Conservation (phyloP, 805 yeast species). For the Metschnikowia lachancei region DNA sequence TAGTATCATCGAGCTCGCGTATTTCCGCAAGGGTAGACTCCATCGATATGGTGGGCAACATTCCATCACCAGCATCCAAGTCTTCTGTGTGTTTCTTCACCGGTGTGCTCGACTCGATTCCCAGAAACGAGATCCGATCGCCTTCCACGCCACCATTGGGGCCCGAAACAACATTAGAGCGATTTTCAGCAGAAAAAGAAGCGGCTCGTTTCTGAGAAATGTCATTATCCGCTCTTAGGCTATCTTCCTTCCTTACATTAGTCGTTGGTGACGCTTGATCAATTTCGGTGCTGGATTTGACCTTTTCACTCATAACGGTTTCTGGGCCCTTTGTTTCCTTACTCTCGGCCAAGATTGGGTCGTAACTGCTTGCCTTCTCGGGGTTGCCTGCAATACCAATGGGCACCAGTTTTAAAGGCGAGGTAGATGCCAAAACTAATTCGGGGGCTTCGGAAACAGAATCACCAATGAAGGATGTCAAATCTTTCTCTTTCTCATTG, state of each 20-base stretch:
- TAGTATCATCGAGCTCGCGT: slow-evolving; percentile 32
- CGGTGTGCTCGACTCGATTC: slow-evolving; percentile 18
- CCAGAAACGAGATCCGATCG: slow-evolving; percentile 10
- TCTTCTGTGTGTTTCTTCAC: background rate
- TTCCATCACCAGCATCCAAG: too few species aligned
- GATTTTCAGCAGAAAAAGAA: too few species aligned
- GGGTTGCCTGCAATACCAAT: background rate
- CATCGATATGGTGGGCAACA: slow-evolving; percentile 1
- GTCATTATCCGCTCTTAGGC: background rate
- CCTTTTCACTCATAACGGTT: too few species aligned
- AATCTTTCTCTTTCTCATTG: background rate
- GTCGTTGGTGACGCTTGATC: too few species aligned
- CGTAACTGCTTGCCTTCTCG: background rate
- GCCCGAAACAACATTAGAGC: too few species aligned
- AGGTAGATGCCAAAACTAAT: background rate
- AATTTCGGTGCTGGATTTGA: too few species aligned
- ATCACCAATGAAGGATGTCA: slow-evolving; percentile 4
- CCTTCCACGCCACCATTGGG: background rate
- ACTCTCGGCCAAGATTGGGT: background rate
- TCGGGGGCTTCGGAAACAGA: slow-evolving; percentile 6
- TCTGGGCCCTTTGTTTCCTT: background rate
- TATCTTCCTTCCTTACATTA: background rate
- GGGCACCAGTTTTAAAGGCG: background rate
- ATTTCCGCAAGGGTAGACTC: slow-evolving; percentile 11
- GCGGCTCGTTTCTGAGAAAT: too few species aligned